These are phyloP conservation scores for Agaricus subrufescens DNA, from an alignment of 768 basidiomycete genomes.

Conservation along the genomic window DNA sequence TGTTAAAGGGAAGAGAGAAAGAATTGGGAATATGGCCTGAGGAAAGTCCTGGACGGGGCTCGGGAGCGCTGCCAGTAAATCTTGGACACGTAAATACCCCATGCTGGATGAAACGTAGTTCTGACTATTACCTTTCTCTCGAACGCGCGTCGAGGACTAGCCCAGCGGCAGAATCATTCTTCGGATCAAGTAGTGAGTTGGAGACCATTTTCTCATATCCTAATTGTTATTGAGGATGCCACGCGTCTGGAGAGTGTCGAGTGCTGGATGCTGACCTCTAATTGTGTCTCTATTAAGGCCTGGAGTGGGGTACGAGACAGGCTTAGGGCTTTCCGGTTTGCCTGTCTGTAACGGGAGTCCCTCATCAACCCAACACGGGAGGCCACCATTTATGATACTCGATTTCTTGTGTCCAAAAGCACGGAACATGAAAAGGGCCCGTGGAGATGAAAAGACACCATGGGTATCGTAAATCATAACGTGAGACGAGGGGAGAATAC, in stretches of 20 bases:
- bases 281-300: slow-evolving; percentile 44
- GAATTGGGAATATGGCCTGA: slow-evolving; percentile 94
- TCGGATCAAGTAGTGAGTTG: slow-evolving; percentile 53
- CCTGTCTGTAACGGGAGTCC: slow-evolving; percentile 49
- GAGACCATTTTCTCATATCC: slow-evolving; percentile 78
- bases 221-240: slow-evolving; percentile 22
- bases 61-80: slow-evolving; percentile 76
- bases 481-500: slow-evolving; percentile 68
- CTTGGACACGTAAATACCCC: slow-evolving; percentile 32
- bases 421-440: slow-evolving; percentile 93
- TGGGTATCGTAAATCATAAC: slow-evolving; percentile 89
- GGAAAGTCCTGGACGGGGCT: slow-evolving; percentile 83
- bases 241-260: too few species aligned
- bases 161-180: slow-evolving; percentile 42
- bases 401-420: slow-evolving; percentile 85
- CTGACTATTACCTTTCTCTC: slow-evolving; percentile 57
- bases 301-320: slow-evolving; percentile 47
- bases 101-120: neutral
- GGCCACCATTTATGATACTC: slow-evolving; percentile 89
- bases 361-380: slow-evolving; percentile 75
- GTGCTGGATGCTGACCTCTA: slow-evolving; percentile 38
- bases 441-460: slow-evolving; percentile 89
- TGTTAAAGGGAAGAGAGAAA: slow-evolving; percentile 76
- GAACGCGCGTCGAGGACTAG: slow-evolving; percentile 88
- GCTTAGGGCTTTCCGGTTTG: slow-evolving; percentile 20